Evolutionary conservation across 495 filamentous ascomycete species (phyloP), one percentile per base, ranked within the genome.

Genomic region (Aspergillus wentii): DNA sequence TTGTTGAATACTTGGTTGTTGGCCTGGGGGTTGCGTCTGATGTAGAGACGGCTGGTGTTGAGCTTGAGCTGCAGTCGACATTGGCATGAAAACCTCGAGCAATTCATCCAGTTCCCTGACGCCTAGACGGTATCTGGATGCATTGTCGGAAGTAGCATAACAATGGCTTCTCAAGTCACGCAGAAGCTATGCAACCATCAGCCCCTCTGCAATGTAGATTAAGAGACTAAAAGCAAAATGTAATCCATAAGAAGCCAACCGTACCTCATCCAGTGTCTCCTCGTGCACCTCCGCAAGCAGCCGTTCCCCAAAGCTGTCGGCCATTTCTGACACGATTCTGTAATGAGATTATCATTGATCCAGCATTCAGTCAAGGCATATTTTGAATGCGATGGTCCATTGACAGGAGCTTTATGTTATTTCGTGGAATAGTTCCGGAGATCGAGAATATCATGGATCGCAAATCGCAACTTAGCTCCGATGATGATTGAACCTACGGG

Each of bases 221-320:
- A 13, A 19, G 39, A 23, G 17, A 23, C 3, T 10, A 35, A 30
- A 22, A 21, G 3, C n/a, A 27, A 35, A 38, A 10, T 31, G n/a
- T n/a, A n/a, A n/a, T n/a, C n/a, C n/a, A n/a, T n/a, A 26, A 26
- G 31, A 10, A 40, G 17, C 18, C 34, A 36, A 41, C 48, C 76
- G 29, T 66, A 86, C 85, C 72, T 83, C 73, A 52, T 80, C 72
- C 35, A 91, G 62, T 35, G 68, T 64, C 40, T 74, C 75, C 55
- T 79, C 77, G 43, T 79, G 71, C 32, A 86, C 69, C 49, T 87
- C 82, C 16, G 51, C 59, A 26, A 94, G 61, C 52, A 91, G 52
- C 40, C 72, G 72, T 38, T 70, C 72, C 20, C 88, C 88, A 16
- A 69, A 57, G 39, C 47, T 57, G 23, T 62, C 60, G 35, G 63